Evolutionary conservation across 495 filamentous ascomycete species (phyloP).

Genomic region (Penicillium macrosclerotiorum): DNA sequence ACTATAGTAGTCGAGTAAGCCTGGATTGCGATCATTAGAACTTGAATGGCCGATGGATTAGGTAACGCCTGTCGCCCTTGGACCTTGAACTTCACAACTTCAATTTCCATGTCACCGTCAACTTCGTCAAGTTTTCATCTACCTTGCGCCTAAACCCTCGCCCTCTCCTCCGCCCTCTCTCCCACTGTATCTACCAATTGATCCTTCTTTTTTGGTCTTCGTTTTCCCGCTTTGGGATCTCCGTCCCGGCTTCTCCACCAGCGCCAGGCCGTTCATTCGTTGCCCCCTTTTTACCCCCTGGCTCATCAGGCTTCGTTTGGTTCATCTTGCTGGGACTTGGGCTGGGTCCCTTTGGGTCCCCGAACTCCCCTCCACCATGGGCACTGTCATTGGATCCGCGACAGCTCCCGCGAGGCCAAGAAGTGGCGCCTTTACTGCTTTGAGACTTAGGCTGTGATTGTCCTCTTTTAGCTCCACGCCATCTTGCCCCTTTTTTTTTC

Average conservation of each 20-base stretch:
- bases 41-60: too few relatives aligned
- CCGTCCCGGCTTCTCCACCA: neutral
- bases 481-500: slow-evolving; percentile 13
- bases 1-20: too few relatives aligned
- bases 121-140: too few relatives aligned
- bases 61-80: too few relatives aligned
- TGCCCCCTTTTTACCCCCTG: slow-evolving; percentile 13
- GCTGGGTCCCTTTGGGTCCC: neutral
- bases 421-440: slow-evolving; percentile 15
- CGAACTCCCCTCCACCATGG: slow-evolving; percentile 5
- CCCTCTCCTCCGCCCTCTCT: too few relatives aligned
- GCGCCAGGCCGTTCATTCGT: neutral
- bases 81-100: too few relatives aligned
- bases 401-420: slow-evolving; percentile 7
- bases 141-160: too few relatives aligned
- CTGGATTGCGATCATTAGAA: too few relatives aligned
- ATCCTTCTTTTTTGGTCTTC: neutral
- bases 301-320: too few relatives aligned
- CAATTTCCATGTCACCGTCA: too few relatives aligned
- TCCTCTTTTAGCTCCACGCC: slow-evolving; percentile 10
- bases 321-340: too few relatives aligned
- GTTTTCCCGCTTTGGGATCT: neutral
- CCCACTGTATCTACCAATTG: too few relatives aligned
- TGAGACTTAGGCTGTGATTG: slow-evolving; percentile 16
- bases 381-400: slow-evolving; percentile 12